Conservation (phyloP, 768 basidiomycete genomes). For the Thelephora aurantiotincta region DNA sequence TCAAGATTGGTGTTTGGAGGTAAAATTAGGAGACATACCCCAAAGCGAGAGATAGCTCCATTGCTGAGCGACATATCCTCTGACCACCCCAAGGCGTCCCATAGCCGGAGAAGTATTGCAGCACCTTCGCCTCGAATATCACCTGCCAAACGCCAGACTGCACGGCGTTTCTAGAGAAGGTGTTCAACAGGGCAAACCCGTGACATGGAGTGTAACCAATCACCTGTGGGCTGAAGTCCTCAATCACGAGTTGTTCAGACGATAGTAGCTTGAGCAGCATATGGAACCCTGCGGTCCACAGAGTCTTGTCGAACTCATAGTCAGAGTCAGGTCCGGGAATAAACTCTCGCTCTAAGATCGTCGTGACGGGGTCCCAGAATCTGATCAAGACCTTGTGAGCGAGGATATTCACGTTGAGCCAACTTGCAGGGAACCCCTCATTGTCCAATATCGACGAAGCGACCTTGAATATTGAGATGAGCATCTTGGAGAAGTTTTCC, state of each 20-base stretch:
- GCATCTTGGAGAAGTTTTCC: constrained; percentile 56
- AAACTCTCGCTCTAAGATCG: constrained; percentile 67
- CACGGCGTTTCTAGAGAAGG: constrained; percentile 64
- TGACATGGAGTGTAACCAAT: constrained; percentile 4
- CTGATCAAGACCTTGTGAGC: constrained; percentile 81
- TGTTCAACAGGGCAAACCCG: neutral
- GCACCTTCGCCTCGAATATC: constrained; percentile 92
- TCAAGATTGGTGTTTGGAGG: neutral
- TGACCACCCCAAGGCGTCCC: constrained; percentile 77
- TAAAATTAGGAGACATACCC: constrained; percentile 31
- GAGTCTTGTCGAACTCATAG: constrained; percentile 46
- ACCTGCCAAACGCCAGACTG: constrained; percentile 92
- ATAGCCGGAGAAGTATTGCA: constrained; percentile 59
- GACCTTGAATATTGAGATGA: constrained; percentile 73
- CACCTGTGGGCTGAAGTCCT: constrained; percentile 91
- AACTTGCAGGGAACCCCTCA: constrained; percentile 78
- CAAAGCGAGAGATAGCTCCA: constrained; percentile 47
- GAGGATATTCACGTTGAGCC: constrained; percentile 85
- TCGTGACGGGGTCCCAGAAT: constrained; percentile 71
- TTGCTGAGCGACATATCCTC: constrained; percentile 38
- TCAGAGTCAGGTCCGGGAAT: constrained; percentile 40
- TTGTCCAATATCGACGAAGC: constrained; percentile 70
- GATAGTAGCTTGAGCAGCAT: constrained; percentile 78
- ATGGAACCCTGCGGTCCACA: constrained; percentile 75
- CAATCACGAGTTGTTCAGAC: constrained; percentile 85